These are phyloP conservation scores for Colletotrichum gigasporum DNA, from an alignment of 2,329 filamentous ascomycete genomes.

Conservation along the genomic window DNA sequence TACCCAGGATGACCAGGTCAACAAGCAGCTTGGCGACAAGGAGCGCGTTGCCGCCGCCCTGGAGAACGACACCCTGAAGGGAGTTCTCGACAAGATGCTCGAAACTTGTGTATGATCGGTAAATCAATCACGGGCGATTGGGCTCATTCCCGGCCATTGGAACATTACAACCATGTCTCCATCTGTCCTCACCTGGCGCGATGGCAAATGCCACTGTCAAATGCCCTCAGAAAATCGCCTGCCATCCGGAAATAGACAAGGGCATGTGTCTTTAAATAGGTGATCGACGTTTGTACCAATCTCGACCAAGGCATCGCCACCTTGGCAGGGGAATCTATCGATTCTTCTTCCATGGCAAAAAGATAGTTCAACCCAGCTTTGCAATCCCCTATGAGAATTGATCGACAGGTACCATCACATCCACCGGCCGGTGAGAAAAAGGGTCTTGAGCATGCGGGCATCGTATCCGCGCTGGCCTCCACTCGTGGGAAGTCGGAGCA, in stretches of 20 bases:
- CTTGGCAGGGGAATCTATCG: conserved; percentile 9
- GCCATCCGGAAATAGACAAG: background rate
- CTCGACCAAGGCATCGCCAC: background rate
- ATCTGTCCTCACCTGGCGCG: background rate
- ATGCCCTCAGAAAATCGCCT: background rate
- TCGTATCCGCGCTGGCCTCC: conserved; percentile 1
- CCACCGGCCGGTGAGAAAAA: conserved; percentile 3
- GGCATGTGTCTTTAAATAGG: background rate
- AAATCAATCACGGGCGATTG: background rate
- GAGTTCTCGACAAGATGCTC: conserved; percentile 92
- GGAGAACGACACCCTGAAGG: conserved; percentile 91
- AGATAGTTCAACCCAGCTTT: background rate
- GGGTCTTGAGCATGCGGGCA: background rate
- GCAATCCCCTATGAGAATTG: background rate
- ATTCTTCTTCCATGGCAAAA: conserved; percentile 2
- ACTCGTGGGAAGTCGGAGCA: conserved; percentile 8
- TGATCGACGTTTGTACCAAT: conserved; percentile 13
- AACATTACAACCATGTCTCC: background rate
- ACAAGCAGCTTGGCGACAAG: conserved; percentile 96
- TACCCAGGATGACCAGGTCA: conserved; percentile 92
- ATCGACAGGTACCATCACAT: conserved; percentile 24
- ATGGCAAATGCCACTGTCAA: background rate
- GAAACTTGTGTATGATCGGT: conserved; percentile 74
- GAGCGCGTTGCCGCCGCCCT: conserved; percentile 94
- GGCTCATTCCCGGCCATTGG: background rate